Percentiles rank a stretch among this genome's conserved stretches.
These are phyloP conservation scores for Exophiala viscosa DNA, from an alignment of 2,329 filamentous ascomycete species.

Conservation along the genomic window DNA sequence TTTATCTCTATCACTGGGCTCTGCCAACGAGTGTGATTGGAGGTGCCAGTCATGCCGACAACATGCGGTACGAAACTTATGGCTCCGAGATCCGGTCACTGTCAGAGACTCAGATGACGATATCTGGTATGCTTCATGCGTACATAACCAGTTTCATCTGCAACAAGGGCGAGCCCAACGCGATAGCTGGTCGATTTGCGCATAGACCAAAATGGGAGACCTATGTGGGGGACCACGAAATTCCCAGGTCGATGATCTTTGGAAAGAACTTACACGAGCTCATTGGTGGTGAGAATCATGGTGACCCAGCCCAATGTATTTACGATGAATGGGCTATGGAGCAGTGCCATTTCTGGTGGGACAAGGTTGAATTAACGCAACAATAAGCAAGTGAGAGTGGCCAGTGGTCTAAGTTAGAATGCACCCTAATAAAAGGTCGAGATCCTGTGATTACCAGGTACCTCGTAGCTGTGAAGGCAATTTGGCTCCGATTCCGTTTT, in stretches of 20 bases:
- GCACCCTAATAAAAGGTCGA: no score
- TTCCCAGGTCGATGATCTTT: constrained; percentile 41
- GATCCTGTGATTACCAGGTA: no score
- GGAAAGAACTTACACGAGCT: constrained; percentile 49
- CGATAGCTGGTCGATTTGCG: constrained; percentile 20
- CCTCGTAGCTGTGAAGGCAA: constrained; percentile 30
- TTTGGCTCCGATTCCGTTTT: neutral
- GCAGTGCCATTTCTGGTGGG: constrained; percentile 29
- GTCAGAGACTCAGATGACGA: constrained; percentile 40
- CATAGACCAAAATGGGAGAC: constrained; percentile 37
- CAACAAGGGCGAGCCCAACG: constrained; percentile 45
- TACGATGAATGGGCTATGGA: constrained; percentile 53
- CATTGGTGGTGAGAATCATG: constrained; percentile 37
- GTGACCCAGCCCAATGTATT: constrained; percentile 42
- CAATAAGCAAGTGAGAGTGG: constrained; percentile 1
- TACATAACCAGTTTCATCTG: constrained; percentile 50
- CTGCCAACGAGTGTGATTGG: constrained; percentile 42
- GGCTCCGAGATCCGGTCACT: constrained; percentile 35
- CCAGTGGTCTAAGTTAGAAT: no score
- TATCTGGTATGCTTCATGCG: constrained; percentile 44
- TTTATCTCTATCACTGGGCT: constrained; percentile 56
- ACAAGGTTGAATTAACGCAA: constrained; percentile 2
- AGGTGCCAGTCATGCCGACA: constrained; percentile 49
- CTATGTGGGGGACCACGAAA: constrained; percentile 27
- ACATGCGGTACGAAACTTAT: constrained; percentile 48